Base-by-base conservation (phyloP, 176 grass and related monocot species). In the Bonia amplexicaulis region DNA sequence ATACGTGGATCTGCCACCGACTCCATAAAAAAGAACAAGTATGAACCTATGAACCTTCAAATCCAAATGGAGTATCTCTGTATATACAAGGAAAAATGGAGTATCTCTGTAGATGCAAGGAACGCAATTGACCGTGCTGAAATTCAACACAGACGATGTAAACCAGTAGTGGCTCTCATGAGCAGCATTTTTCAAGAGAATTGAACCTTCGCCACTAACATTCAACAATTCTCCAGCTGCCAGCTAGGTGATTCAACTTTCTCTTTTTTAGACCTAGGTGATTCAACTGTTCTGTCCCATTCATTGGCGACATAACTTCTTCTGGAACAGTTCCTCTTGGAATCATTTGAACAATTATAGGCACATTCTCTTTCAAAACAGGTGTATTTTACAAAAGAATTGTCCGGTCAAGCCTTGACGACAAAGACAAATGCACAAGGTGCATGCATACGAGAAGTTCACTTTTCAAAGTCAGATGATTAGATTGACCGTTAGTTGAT, bases 401-500 rank as follows among this genome's bases (percentile, higher is more conserved):
- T 62, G 22, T 76, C 46, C 47, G 22, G 66, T n/a, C 46, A 29
- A 26, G 23, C 3, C 4, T 9, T 44, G 9, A 17, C 27, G 71
- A 66, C 48, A 17, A 26, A 16, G 10, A 23, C 12, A 40, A 59
- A 29, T 2, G 35, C 31, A 10, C 47, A 31, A 10, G 10, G 6
- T 16, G 55, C 55, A 58, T 40, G 29, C 45, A 5, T 16, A 17
- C 5, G 54, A 9, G 42, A 16, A 26, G 45, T 13, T 41, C 63
- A 71, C 6, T 13, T 71, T 85, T 63, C 27, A 72, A 72, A 53
- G 76, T 79, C 42, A 19, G 35, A 76, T 46, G 55, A 35, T 19
- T 57, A 5, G 67, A 79, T 45, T 80, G 68, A 88, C 67, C 67
- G 68, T 75, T 51, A 35, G 58, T 58, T 52, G 37, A 61, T 8